A percentile compares a stretch with the other conserved stretches of the same genome.
These are phyloP conservation scores for Cucumis hystrix DNA, from an alignment of 306 rosid genomes.

Conservation along the genomic window DNA sequence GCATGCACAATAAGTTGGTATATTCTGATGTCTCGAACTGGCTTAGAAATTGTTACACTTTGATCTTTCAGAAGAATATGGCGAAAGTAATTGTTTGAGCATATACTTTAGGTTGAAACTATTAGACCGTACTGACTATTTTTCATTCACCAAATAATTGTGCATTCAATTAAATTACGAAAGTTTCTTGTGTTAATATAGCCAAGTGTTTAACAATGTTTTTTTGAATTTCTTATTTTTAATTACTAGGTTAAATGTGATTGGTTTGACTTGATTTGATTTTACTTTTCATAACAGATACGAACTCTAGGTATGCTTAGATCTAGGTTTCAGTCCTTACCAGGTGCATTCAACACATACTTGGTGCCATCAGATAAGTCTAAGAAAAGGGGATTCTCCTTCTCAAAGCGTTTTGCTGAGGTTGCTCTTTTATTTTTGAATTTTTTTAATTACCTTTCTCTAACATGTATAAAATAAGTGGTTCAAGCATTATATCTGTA, in stretches of 20 bases:
- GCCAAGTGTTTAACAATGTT: not conserved
- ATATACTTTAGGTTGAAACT: not conserved
- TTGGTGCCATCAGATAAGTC: slow-evolving; percentile 89
- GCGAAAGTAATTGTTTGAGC: not conserved
- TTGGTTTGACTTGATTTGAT: slow-evolving; percentile 6
- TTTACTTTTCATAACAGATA: slow-evolving; percentile 39
- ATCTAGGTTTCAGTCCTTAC: slow-evolving; percentile 87
- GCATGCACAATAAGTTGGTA: not conserved
- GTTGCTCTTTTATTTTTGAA: slow-evolving; percentile 26
- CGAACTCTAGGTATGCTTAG: slow-evolving; percentile 92
- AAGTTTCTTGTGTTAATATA: not conserved
- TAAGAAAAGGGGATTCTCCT: slow-evolving; percentile 51
- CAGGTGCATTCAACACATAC: slow-evolving; percentile 87
- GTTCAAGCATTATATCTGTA: not conserved
- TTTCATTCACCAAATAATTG: not conserved
- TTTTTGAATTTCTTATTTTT: not conserved
- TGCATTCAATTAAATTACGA: not conserved
- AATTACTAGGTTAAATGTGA: not conserved
- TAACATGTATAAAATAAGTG: not conserved
- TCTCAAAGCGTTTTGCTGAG: slow-evolving; percentile 80
- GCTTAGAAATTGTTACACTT: not conserved
- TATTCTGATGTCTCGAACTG: not conserved
- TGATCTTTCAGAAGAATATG: not conserved
- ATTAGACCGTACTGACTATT: not conserved
- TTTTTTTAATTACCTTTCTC: not conserved